A percentile compares a stretch with the other conserved stretches of the same genome.
These are phyloP conservation scores for Fusarium siculi DNA, from an alignment of 2,329 filamentous ascomycete genomes.

Conservation along the genomic window DNA sequence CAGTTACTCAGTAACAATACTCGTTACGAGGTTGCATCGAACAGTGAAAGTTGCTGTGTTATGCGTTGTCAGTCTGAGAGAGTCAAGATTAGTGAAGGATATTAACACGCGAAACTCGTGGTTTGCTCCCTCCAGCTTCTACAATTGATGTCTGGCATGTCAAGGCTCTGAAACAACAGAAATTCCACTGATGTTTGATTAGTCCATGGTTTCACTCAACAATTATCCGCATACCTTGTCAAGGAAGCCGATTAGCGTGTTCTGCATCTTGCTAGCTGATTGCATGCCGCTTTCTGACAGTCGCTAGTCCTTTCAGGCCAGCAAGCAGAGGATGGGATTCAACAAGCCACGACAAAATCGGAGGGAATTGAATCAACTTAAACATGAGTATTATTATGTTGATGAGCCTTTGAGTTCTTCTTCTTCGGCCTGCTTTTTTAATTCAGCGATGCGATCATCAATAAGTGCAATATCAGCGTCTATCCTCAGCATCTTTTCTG, in stretches of 20 bases:
- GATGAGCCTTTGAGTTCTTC: constrained; percentile 15
- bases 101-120: neutral
- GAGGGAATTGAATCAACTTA: neutral
- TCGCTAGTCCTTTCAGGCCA: neutral
- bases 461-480: constrained; percentile 82
- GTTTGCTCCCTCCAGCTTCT: neutral
- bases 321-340: neutral
- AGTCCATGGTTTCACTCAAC: neutral
- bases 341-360: neutral
- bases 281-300: neutral
- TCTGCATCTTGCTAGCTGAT: constrained; percentile 10
- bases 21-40: neutral
- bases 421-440: constrained; percentile 38
- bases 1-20: neutral
- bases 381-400: constrained; percentile 7
- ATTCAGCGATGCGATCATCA: constrained; percentile 74
- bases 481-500: constrained; percentile 75
- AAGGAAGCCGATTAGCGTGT: neutral
- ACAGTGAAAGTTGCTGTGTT: neutral
- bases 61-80: constrained; percentile 4
- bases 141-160: neutral
- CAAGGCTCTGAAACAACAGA: neutral
- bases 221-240: neutral
- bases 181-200: neutral
- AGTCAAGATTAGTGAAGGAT: neutral